Evolutionary conservation across 192 early-diverging fungal species (phyloP), one percentile per base, ranked within the genome.

Genomic region (Linnemannia schmuckeri): DNA sequence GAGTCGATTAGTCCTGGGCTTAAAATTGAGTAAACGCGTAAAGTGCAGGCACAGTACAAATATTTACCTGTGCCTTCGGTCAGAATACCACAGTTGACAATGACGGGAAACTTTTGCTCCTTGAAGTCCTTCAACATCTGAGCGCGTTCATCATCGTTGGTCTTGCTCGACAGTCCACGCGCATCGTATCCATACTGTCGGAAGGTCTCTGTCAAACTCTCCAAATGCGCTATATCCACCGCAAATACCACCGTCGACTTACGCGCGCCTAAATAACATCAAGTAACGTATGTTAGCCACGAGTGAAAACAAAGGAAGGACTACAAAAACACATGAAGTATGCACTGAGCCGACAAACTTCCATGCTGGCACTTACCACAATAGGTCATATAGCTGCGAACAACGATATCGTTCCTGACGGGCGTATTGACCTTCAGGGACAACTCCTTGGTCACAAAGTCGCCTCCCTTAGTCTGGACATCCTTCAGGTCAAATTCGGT

Each of bases 31-130:
- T 18, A 41, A 5, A 42, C 12, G 42, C 27, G 12, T 30, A 57
- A 49, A 41, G 20, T 37, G n/a, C 63, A 74, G 0, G 20, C 20
- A 30, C 40, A 44, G n/a, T 10, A 47, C 33, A 18, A 70, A 7
- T 17, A 13, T 7, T 72, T 78, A 86, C 89, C 85, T 70, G 90
- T 91, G 46, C 91, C 91, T 81, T 92, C 91, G 0, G 95, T 96
- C 72, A 96, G 77, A 55, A 96, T 94, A 61, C 95, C 97, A 88
- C 97, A 98, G 87, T 98, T 99, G 66, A 99, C 91, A 55, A 98
- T 88, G 9, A 99, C 93, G 15, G 95, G 95, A 54, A 97, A 88
- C 18, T 88, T 70, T 20, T 93, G 88, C 0, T 79, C 52, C 17
- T 90, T 52, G 77, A 98, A 98, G n/a, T 89, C 84, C 20, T 89